Conservation (phyloP, 495 filamentous ascomycete species). For the Friedmanniomyces endolithicus region DNA sequence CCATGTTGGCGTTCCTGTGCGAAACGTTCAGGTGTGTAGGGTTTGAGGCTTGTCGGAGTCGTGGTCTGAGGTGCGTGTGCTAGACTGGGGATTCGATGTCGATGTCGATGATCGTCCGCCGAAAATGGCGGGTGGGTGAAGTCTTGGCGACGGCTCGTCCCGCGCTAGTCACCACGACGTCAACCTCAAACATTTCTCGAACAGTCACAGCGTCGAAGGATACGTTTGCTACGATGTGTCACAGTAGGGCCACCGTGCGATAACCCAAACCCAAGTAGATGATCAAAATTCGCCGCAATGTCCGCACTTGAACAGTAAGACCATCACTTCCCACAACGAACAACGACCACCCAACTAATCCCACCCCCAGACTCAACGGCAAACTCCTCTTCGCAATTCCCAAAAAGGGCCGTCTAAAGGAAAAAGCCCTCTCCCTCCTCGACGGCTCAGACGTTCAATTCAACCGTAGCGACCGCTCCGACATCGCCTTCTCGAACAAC, state of each 20-base stretch:
- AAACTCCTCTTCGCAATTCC: conserved; percentile 92
- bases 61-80: not conserved
- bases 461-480: conserved; percentile 77
- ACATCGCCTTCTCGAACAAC: conserved; percentile 94
- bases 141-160: conserved; percentile 2
- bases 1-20: conserved; percentile 13
- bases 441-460: conserved; percentile 93
- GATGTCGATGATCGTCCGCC: not conserved
- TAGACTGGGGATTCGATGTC: not conserved
- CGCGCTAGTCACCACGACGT: conserved; percentile 7
- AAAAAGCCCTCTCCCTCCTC: conserved; percentile 75
- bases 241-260: not conserved
- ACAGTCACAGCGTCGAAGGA: not conserved
- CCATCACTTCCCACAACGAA: conserved; percentile 4
- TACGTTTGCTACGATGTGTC: not conserved
- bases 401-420: conserved; percentile 91
- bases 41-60: not conserved
- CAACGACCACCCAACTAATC: conserved; percentile 14
- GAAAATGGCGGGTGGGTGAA: not conserved
- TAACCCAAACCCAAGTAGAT: not conserved
- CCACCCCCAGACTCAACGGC: conserved; percentile 59
- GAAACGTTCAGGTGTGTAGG: not conserved
- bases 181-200: not conserved
- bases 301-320: not conserved
- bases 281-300: not conserved